Evolutionary conservation across 2,329 filamentous ascomycete genomes (phyloP).

Genomic region (Aspergillus sp.): DNA sequence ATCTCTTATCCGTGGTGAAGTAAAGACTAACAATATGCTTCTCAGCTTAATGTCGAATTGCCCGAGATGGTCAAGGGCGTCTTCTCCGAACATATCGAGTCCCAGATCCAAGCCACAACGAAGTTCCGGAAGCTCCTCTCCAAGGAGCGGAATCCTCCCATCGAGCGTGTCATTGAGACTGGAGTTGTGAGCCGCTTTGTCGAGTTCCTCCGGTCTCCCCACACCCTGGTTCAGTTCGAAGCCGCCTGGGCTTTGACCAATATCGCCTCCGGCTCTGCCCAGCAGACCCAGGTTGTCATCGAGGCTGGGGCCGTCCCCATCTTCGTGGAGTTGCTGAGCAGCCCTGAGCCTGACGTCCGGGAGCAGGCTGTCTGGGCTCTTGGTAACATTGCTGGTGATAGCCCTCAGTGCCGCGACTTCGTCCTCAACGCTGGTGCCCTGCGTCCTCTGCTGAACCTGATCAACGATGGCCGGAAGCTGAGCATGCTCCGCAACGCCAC

Average conservation of each 20-base stretch:
- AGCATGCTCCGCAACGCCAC: conserved; percentile 99
- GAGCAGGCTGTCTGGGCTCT: conserved; percentile 99
- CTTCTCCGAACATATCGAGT: conserved; percentile 97
- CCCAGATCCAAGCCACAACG: conserved; percentile 94
- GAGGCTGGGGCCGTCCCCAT: conserved; percentile 97
- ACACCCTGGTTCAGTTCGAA: conserved; percentile 98
- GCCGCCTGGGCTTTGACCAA: conserved; percentile 99
- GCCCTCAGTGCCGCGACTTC: conserved; percentile 94
- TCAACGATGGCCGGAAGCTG: conserved; percentile 96
- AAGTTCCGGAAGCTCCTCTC: conserved; percentile 98
- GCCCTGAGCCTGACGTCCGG: conserved; percentile 94
- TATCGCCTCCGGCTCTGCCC: conserved; percentile 94
- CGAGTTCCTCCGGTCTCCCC: conserved; percentile 94
- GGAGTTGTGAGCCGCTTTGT: conserved; percentile 97
- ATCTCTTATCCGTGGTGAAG: not conserved
- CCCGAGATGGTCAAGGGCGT: conserved; percentile 97
- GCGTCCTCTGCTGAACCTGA: conserved; percentile 80
- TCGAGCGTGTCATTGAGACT: conserved; percentile 98
- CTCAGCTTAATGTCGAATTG: conserved; percentile 91
- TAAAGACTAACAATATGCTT: conserved; percentile 20
- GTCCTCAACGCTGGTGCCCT: conserved; percentile 88
- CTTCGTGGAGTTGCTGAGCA: conserved; percentile 92
- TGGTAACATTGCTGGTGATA: conserved; percentile 98
- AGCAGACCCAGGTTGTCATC: conserved; percentile 98
- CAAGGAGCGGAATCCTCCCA: conserved; percentile 98